A percentile compares a stretch with the other conserved stretches of the same genome.
These are phyloP conservation scores for Starmerella roubikii DNA, from an alignment of 805 yeast genomes.

Conservation along the genomic window DNA sequence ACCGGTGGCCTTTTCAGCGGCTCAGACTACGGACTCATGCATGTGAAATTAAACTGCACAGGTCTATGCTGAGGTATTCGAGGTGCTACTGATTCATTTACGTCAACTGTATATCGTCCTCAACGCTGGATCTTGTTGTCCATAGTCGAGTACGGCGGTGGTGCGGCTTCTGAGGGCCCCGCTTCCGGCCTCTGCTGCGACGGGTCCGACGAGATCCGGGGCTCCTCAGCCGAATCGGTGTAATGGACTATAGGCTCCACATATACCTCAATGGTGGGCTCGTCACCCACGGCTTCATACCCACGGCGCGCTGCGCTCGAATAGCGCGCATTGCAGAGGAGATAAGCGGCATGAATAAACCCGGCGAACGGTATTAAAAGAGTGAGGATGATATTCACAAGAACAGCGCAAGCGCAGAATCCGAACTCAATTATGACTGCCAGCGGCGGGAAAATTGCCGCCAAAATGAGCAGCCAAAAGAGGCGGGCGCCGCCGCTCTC, in stretches of 20 bases:
- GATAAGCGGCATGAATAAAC: slow-evolving; percentile 13
- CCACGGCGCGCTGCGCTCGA: slow-evolving; percentile 1
- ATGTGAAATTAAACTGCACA: too few relatives aligned
- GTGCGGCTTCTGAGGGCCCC: neutral
- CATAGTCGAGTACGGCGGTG: slow-evolving; percentile 5
- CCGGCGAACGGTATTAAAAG: slow-evolving; percentile 13
- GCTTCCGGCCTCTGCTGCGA: too few relatives aligned
- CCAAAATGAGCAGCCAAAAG: slow-evolving; percentile 15
- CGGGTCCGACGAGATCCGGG: too few relatives aligned
- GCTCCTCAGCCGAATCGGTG: too few relatives aligned
- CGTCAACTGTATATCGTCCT: too few relatives aligned
- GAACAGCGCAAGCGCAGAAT: slow-evolving; percentile 3
- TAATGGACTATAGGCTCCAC: too few relatives aligned
- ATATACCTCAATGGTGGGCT: too few relatives aligned
- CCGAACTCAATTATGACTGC: slow-evolving; percentile 13
- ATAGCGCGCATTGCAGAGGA: slow-evolving; percentile 9
- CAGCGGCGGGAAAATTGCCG: slow-evolving; percentile 10
- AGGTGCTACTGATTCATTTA: too few relatives aligned
- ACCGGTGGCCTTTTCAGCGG: too few relatives aligned
- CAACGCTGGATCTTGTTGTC: slow-evolving; percentile 7
- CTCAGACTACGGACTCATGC: too few relatives aligned
- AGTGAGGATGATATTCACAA: slow-evolving; percentile 7
- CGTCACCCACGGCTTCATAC: slow-evolving; percentile 8
- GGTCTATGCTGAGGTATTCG: too few relatives aligned
- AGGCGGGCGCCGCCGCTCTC: slow-evolving; percentile 12